Evolutionary conservation across 139 green algal genomes (phyloP), one percentile per base, ranked within the genome.

Genomic region (Haematococcus sp.): DNA sequence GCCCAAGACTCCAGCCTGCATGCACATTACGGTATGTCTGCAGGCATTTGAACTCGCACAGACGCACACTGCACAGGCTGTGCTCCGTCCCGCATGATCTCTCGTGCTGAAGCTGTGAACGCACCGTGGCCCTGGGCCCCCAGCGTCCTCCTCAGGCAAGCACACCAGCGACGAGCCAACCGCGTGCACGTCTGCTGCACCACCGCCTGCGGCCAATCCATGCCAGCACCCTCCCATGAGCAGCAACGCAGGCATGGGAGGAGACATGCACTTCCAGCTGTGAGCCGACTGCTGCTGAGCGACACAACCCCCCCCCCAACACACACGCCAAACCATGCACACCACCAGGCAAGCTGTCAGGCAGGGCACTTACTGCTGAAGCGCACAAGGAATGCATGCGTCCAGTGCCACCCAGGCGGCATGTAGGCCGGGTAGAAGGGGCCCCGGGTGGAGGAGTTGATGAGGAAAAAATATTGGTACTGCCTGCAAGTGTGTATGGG

Each of bases 331-430:
- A n/a, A n/a, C n/a, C n/a, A n/a, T n/a, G n/a, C n/a, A n/a, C n/a
- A n/a, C n/a, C n/a, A n/a, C n/a, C n/a, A n/a, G n/a, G n/a, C n/a
- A n/a, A n/a, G 40, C 40, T 49, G 40, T 49, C 40, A 49, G 40
- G 40, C n/a, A n/a, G n/a, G 40, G 11, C 40, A 49, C 40, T 7
- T 11, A 49, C 40, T 49, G 40, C 7, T 49, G 11, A 86, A 76
- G 52, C 81, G 56, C 43, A 71, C 65, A 17, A 87, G 58, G 64
- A 85, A 93, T 1, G 89, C 87, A 31, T 80, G 60, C 1, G 88
- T 87, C 90, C 90, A 95, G 76, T 93, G 89, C 88, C 88, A 95
- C 19, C 60, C 64, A 1, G 58, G 34, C 0, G 88, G 88, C 78
- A 91, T 77, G 63, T 87, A 90, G 23, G 68, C 33, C 0, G 85